These are phyloP conservation scores for Capillidium rhysosporum DNA, from an alignment of 371 early-diverging fungal species.

Conservation along the genomic window DNA sequence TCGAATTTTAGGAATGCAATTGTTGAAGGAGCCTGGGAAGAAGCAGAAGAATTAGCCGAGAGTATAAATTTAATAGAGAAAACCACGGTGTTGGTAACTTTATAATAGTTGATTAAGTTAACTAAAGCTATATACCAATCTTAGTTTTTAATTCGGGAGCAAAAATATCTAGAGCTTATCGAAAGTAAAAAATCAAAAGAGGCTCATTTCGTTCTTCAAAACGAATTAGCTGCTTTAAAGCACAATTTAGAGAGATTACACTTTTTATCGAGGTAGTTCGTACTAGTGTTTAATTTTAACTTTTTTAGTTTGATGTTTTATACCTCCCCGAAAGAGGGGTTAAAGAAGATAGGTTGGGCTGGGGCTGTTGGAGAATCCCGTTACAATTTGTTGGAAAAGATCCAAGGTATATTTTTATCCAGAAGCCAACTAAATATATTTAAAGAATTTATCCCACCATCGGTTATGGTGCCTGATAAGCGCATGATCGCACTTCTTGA, in stretches of 20 bases:
- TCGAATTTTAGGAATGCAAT: constrained; percentile 35
- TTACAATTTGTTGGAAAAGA: constrained; percentile 28
- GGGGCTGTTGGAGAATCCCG: constrained; percentile 55
- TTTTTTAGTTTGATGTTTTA: constrained; percentile 34
- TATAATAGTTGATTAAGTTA: neutral
- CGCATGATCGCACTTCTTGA: constrained; percentile 56
- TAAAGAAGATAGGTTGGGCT: constrained; percentile 50
- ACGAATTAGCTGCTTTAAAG: constrained; percentile 49
- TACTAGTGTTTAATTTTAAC: neutral
- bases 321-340: constrained; percentile 32
- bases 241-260: constrained; percentile 35
- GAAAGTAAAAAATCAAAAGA: constrained; percentile 29
- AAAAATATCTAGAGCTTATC: constrained; percentile 65
- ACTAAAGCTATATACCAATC: neutral
- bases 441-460: constrained; percentile 54
- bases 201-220: constrained; percentile 45
- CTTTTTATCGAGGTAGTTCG: constrained; percentile 15
- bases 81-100: constrained; percentile 11
- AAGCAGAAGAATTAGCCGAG: constrained; percentile 28
- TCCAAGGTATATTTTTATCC: constrained; percentile 31
- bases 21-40: constrained; percentile 49
- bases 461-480: constrained; percentile 69
- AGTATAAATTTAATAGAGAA: constrained; percentile 17
- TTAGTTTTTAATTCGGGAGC: constrained; percentile 46
- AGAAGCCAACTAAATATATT: neutral